These are phyloP conservation scores for Glaciozyma antarctica DNA, from an alignment of 768 basidiomycete species.

Conservation along the genomic window DNA sequence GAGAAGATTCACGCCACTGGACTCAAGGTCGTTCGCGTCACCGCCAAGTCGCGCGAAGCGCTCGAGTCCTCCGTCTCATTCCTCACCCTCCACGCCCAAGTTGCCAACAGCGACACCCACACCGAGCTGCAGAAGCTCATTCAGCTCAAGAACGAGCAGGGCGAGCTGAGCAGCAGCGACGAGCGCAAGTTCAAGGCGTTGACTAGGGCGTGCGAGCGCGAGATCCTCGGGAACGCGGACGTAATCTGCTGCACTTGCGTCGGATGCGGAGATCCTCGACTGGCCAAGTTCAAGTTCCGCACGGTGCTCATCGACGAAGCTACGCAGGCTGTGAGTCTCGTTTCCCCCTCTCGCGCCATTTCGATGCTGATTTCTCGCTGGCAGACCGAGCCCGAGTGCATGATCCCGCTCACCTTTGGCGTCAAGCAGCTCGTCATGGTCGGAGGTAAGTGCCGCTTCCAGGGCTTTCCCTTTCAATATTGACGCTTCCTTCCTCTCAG, in stretches of 20 bases:
- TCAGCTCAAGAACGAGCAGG: conserved; percentile 93
- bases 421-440: conserved; percentile 98
- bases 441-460: conserved; percentile 58
- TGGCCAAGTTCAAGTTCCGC: conserved; percentile 95
- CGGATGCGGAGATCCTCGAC: conserved; percentile 88
- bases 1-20: conserved; percentile 99
- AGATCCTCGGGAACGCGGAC: conserved; percentile 87
- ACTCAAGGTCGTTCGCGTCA: conserved; percentile 91
- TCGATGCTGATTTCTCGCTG: conserved; percentile 1
- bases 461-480: background rate
- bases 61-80: conserved; percentile 91
- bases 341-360: background rate
- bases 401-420: conserved; percentile 96
- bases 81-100: conserved; percentile 92
- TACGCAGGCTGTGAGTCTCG: conserved; percentile 52
- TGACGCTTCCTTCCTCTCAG: conserved; percentile 17
- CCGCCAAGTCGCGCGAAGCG: conserved; percentile 96
- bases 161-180: conserved; percentile 90
- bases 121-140: conserved; percentile 97
- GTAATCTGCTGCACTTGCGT: conserved; percentile 99
- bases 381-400: conserved; percentile 58
- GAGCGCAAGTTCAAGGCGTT: conserved; percentile 97
- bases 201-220: conserved; percentile 91
- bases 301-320: conserved; percentile 98
- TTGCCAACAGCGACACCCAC: conserved; percentile 81